Percentiles rank a stretch among this genome's conserved stretches.
These are phyloP conservation scores for Boletus patriciae DNA, from an alignment of 768 basidiomycete species.

Conservation along the genomic window DNA sequence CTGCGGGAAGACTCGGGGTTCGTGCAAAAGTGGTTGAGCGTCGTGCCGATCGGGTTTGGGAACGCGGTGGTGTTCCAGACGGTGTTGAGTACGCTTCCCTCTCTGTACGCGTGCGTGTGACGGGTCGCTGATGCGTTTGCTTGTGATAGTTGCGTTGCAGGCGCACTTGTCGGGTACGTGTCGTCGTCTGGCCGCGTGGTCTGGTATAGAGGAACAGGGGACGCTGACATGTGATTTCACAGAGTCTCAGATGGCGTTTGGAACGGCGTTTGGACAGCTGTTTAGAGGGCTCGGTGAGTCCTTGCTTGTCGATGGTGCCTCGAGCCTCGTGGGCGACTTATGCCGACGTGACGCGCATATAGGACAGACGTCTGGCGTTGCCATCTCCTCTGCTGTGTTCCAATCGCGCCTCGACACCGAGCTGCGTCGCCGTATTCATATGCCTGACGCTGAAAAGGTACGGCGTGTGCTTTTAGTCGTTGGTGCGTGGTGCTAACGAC, in stretches of 20 bases:
- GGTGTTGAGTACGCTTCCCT: slow-evolving; percentile 10
- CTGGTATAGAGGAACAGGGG: too few species aligned
- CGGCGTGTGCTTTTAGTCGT: too few species aligned
- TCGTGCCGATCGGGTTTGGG: slow-evolving; percentile 20
- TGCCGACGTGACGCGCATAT: not conserved
- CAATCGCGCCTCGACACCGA: slow-evolving; percentile 18
- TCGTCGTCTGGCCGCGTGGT: not conserved
- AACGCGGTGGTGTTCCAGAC: slow-evolving; percentile 18
- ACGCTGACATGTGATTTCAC: not conserved
- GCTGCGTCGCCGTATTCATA: slow-evolving; percentile 16
- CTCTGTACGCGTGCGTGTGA: too few species aligned
- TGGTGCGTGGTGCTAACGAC: not conserved
- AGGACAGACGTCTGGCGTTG: slow-evolving; percentile 26
- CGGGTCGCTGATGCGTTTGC: not conserved
- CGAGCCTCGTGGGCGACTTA: too few species aligned
- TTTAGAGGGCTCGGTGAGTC: slow-evolving; percentile 23
- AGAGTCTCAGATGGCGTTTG: slow-evolving; percentile 16
- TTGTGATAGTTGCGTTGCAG: slow-evolving; percentile 13
- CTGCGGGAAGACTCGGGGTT: slow-evolving; percentile 24
- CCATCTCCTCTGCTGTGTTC: slow-evolving; percentile 24
- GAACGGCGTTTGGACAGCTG: slow-evolving; percentile 25
- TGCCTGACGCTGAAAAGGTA: slow-evolving; percentile 11
- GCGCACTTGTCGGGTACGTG: slow-evolving; percentile 9
- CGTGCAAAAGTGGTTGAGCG: slow-evolving; percentile 22
- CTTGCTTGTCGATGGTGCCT: not conserved